Evolutionary conservation across 2,329 filamentous ascomycete species (phyloP).

Genomic region (Ophiostoma tasmaniense): DNA sequence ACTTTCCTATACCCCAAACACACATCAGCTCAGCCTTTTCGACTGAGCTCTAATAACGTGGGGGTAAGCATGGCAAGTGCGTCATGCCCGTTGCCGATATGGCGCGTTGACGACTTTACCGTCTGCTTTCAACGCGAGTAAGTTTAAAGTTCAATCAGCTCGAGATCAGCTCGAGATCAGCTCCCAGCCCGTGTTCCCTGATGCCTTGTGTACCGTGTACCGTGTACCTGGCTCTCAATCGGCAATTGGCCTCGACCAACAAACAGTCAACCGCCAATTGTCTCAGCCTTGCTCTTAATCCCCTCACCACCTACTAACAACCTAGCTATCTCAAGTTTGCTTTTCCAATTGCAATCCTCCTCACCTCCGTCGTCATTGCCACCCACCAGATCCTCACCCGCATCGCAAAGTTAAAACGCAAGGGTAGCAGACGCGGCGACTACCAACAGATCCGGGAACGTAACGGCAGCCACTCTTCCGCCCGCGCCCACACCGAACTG

Average conservation of each 20-base stretch:
- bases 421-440: not conserved
- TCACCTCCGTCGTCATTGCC: conserved; percentile 61
- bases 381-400: conserved; percentile 48
- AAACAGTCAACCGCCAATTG: not conserved
- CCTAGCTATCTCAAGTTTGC: conserved; percentile 69
- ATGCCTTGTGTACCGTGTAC: not conserved
- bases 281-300: not conserved
- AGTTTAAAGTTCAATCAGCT: conserved; percentile 27
- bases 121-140: conserved; percentile 60
- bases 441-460: conserved; percentile 16
- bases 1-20: not conserved
- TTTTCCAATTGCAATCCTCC: conserved; percentile 65
- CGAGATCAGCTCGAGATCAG: no score
- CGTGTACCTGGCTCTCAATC: not conserved
- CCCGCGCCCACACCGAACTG: conserved; percentile 41
- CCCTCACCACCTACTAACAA: conserved; percentile 2
- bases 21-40: not conserved
- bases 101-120: conserved; percentile 56
- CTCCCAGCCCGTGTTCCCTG: not conserved
- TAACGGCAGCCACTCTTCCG: conserved; percentile 19
- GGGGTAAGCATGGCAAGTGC: conserved; percentile 40
- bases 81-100: conserved; percentile 50
- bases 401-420: conserved; percentile 42
- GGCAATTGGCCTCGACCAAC: not conserved
- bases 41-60: conserved; percentile 12